Base-by-base conservation (phyloP, 1,284 basidiomycete genomes). In the Lentinula novae-zelandiae region DNA sequence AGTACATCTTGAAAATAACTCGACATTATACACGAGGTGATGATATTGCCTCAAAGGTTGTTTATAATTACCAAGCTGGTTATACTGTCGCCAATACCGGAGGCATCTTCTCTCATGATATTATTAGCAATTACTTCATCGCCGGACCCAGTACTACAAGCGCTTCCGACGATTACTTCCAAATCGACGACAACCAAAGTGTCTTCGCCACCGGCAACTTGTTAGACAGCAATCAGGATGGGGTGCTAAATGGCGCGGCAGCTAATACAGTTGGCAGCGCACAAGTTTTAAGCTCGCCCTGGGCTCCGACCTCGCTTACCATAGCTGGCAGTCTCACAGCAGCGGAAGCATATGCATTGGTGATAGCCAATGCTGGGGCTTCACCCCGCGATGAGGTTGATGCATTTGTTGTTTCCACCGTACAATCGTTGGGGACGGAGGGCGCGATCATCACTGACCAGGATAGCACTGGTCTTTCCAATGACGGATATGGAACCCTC, bases 71-170 rank as follows among this genome's bases (percentile, higher is more conserved):
- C 52, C 62, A 67, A 57, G 64, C 64, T 8, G 65, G 59, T 8
- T 67, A 65, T 60, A 67, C 65, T 1, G 64, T 67, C 20, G 65
- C 65, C 15, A 34, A 67, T 34, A 67, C 65, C 17, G 62, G 62
- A 0, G 65, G 65, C 5, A 20, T 57, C 22, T 67, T 67, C 56
- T 62, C 61, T 31, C 65, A 67, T 46, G 65, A 67, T 51, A 57
- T 67, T 5, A 62, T 67, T 20, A 60, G 58, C 57, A 67, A 67
- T 56, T 67, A 67, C 58, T 67, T 67, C 55, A 67, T 67, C 55
- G 60, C 65, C 6, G 65, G 65, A 13, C 65, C 65, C 39, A 60
- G 60, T 53, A 67, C 65, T 12, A 67, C 65, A 5, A 64, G 61
- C 54, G 59, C 65, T 2, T 38, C 57, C 22, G 65, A 67, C 49